These are phyloP conservation scores for Bryoglossum gracile DNA, from an alignment of 495 filamentous ascomycete genomes.

Conservation along the genomic window DNA sequence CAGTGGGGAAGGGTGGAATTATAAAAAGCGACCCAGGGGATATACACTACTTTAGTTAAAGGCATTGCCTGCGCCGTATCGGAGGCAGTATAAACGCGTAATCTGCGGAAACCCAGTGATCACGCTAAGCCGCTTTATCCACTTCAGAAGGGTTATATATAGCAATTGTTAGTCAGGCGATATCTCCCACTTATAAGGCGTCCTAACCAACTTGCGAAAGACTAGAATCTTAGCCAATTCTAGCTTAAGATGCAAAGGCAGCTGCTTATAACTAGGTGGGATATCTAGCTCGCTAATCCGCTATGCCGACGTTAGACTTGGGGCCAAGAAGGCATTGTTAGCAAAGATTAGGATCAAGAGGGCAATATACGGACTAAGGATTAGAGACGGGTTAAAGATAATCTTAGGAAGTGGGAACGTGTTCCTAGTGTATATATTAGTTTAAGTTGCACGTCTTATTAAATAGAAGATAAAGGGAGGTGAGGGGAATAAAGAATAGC, in stretches of 20 bases:
- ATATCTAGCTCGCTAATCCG: conserved; percentile 26
- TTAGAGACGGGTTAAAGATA: conserved; percentile 28
- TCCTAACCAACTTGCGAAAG: conserved; percentile 27
- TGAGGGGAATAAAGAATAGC: background rate
- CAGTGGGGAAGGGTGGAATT: too few species aligned
- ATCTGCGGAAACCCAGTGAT: conserved; percentile 29
- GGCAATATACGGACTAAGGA: conserved; percentile 25
- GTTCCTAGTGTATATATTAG: conserved; percentile 24
- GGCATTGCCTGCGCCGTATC: conserved; percentile 31
- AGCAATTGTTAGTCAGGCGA: conserved; percentile 27
- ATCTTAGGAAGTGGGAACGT: conserved; percentile 28
- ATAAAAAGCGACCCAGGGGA: conserved; percentile 9
- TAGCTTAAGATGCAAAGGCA: conserved; percentile 25
- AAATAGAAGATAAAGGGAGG: background rate
- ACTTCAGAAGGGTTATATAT: conserved; percentile 29
- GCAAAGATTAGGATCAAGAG: too few species aligned
- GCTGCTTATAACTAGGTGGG: conserved; percentile 24
- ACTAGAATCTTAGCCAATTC: conserved; percentile 21
- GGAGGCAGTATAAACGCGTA: conserved; percentile 31
- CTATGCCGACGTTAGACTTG: conserved; percentile 22
- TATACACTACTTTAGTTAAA: conserved; percentile 32
- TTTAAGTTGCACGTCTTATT: background rate
- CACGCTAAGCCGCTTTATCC: conserved; percentile 27
- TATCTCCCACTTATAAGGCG: conserved; percentile 30
- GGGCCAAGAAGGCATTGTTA: too few species aligned